phyloP scores from a whole-genome alignment of 345 rosid species.

The Fremontodendron californicum region DNA sequence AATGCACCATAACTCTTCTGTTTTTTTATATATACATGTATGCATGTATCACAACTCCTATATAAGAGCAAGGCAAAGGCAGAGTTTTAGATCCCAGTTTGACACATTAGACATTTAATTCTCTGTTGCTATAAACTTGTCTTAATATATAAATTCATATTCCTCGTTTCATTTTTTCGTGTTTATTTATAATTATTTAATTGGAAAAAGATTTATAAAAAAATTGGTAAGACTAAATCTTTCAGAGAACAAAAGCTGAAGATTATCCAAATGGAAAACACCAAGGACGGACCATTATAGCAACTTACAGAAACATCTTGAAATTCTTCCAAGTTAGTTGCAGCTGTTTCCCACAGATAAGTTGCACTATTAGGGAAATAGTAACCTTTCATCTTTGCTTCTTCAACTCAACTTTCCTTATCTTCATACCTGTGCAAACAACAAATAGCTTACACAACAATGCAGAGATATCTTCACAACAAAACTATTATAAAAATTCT shows the following conservation, averaged over 20 bases:
- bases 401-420: constrained; percentile 72
- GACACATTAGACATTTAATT: not conserved
- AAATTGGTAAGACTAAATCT: not conserved
- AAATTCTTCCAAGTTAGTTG: constrained; percentile 93
- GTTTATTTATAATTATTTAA: not conserved
- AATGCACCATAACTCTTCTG: too few relatives aligned
- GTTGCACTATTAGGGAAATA: constrained; percentile 56
- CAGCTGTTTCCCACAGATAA: constrained; percentile 96
- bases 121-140: too few relatives aligned
- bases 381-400: constrained; percentile 80
- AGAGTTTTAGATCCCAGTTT: not conserved
- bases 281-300: constrained; percentile 6
- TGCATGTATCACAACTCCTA: too few relatives aligned
- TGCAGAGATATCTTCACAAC: not conserved
- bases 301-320: constrained; percentile 59
- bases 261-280: not conserved
- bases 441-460: constrained; percentile 10
- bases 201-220: not conserved
- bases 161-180: not conserved
- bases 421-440: constrained; percentile 80
- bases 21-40: too few relatives aligned
- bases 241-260: not conserved
- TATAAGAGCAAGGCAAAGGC: too few relatives aligned
- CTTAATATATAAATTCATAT: not conserved
- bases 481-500: constrained; percentile 4